phyloP scores from a whole-genome alignment of 2,329 filamentous ascomycete genomes.

The Capronia coronata region DNA sequence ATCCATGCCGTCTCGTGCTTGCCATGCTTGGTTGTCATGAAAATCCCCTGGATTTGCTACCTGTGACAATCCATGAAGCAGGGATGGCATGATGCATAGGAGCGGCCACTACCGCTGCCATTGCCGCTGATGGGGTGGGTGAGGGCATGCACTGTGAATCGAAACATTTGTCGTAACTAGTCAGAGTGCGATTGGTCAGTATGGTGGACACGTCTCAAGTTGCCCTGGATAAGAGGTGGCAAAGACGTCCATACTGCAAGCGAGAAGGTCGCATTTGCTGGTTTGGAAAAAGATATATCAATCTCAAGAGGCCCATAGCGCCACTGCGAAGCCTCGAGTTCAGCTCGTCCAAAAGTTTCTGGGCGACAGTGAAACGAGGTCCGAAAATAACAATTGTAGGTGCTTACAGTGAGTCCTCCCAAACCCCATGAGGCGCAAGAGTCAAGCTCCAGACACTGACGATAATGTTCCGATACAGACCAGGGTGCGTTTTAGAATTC shows the following conservation, averaged over 20 bases:
- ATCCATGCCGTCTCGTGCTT: neutral
- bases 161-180: constrained; percentile 2
- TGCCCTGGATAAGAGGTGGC: constrained; percentile 11
- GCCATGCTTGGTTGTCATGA: neutral
- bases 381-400: neutral
- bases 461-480: neutral
- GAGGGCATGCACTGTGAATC: constrained; percentile 2
- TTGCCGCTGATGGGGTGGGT: constrained; percentile 4
- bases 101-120: neutral
- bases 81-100: constrained; percentile 2
- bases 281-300: neutral
- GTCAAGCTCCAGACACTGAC: neutral
- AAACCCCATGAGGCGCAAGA: neutral
- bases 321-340: too few species aligned
- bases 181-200: constrained; percentile 5
- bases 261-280: neutral
- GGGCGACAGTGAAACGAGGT: neutral
- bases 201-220: constrained; percentile 12
- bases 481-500: neutral
- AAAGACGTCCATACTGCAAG: neutral
- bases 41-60: constrained; percentile 11
- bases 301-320: neutral
- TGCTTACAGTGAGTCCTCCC: neutral
- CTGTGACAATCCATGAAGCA: constrained; percentile 6
- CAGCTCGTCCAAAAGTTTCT: too few species aligned